A percentile compares a stretch with the other conserved stretches of the same genome.
phyloP scores from a whole-genome alignment of 2,329 filamentous ascomycete species.

The Hypoxylon sp. region DNA sequence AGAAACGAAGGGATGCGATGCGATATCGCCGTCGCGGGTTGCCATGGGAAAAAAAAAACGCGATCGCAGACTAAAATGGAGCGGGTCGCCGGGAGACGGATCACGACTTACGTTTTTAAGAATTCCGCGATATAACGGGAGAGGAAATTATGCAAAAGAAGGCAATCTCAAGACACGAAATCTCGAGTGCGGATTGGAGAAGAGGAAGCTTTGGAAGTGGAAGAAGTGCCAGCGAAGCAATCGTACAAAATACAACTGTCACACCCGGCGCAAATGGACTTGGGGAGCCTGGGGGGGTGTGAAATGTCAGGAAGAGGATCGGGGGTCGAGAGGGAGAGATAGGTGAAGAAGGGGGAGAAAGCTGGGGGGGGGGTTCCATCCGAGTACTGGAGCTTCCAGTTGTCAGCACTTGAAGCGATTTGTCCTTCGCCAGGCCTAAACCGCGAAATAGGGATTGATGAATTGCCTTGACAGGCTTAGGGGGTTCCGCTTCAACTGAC shows the following conservation, averaged over 20 bases:
- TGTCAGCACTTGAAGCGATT: constrained; percentile 28
- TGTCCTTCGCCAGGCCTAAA: constrained; percentile 6
- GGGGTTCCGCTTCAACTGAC: constrained; percentile 14
- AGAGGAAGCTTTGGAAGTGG: constrained; percentile 17
- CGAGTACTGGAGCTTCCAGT: constrained; percentile 25
- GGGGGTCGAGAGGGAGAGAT: constrained; percentile 29
- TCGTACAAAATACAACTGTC: constrained; percentile 29
- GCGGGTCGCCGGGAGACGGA: constrained; percentile 40
- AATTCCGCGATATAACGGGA: constrained; percentile 24
- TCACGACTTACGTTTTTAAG: constrained; percentile 43
- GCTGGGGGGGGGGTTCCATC: constrained; percentile 31
- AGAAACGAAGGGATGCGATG: constrained; percentile 36
- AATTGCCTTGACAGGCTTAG: constrained; percentile 29
- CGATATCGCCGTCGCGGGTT: constrained; percentile 32
- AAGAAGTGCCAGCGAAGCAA: constrained; percentile 18
- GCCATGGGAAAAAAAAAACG: constrained; percentile 42
- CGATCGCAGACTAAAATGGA: constrained; percentile 34
- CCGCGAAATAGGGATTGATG: constrained; percentile 35
- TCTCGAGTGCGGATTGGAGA: constrained; percentile 18
- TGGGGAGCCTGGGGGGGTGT: constrained; percentile 27
- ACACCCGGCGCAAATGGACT: constrained; percentile 39
- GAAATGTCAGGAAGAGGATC: constrained; percentile 36
- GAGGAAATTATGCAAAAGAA: constrained; percentile 29
- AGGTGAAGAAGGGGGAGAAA: constrained; percentile 28
- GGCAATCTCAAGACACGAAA: constrained; percentile 11